Conservation (phyloP, 805 yeast genomes). For the Metschnikowia lachancei region DNA sequence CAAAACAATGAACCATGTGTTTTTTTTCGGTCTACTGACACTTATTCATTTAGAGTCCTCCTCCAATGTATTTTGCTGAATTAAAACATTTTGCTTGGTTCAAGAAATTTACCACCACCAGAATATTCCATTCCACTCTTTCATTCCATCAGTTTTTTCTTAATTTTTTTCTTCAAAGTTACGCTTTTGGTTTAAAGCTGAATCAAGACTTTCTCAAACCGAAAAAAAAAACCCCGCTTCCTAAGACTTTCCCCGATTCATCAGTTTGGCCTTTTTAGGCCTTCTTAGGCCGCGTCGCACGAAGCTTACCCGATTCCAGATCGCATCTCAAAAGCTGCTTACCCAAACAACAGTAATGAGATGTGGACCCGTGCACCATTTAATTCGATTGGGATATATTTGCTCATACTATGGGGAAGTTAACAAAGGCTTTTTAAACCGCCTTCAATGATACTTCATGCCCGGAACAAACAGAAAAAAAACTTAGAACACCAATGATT, state of each 20-base stretch:
- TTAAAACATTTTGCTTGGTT: too few relatives aligned
- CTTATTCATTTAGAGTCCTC: too few relatives aligned
- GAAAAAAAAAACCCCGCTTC: background rate
- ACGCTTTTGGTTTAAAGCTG: too few relatives aligned
- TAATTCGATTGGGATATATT: slow-evolving; percentile 2
- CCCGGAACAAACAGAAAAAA: background rate
- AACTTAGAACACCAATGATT: slow-evolving; percentile 50
- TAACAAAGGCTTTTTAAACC: slow-evolving; percentile 3
- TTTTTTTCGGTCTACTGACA: too few relatives aligned
- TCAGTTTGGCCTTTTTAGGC: background rate
- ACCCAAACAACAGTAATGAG: background rate
- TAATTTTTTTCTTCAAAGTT: too few relatives aligned
- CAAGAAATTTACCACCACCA: too few relatives aligned
- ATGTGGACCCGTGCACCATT: slow-evolving; percentile 8
- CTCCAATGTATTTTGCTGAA: too few relatives aligned
- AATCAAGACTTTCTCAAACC: too few relatives aligned
- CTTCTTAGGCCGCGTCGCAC: background rate
- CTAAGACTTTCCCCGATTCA: slow-evolving; percentile 1
- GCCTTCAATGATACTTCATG: slow-evolving; percentile 3
- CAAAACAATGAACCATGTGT: too few relatives aligned
- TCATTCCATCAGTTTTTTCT: too few relatives aligned
- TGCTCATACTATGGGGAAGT: slow-evolving; percentile 13
- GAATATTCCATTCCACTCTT: too few relatives aligned
- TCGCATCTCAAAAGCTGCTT: slow-evolving; percentile 9
- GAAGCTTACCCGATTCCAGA: slow-evolving; percentile 9